Evolutionary conservation across 306 rosid genomes (phyloP), one percentile per base, ranked within the genome.

Genomic region (Prunus campanulata): DNA sequence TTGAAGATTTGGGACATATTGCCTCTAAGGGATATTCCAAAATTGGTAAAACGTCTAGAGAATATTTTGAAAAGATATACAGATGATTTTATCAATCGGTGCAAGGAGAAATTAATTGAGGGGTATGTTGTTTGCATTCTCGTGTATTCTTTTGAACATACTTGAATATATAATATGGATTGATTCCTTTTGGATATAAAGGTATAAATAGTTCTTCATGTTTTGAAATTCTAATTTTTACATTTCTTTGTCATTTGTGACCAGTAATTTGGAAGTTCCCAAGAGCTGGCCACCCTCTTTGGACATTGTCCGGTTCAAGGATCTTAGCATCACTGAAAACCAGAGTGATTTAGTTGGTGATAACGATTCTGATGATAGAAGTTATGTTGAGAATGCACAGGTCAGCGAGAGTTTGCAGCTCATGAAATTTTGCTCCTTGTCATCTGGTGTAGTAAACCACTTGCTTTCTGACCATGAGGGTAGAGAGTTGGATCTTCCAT

Each of bases 1-100:
- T 70, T 90, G 54, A 93, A 82, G 87, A 82, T 93, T 49, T 93
- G 97, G 97, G 97, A 93, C 29, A 20, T 93, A 35, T 24, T 90
- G 96, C 83, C 86, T 56, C 72, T 3, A 1, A 91, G 90, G 71
- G 88, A 85, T 70, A 76, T 86, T 56, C 84, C 90, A 6, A 93
- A 89, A 69, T 70, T 90, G 75, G 76, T 74, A 51, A 85, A 80
- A 60, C 90, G 91, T 42, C 91, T 90, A n/a, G 91, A 88, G 19
- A 66, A 68, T 62, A 85, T 92, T 75, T 87, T 84, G 71, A 84
- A 75, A 67, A 87, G 87, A 61, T 93, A 85, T 67, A 85, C 90
- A 0, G 89, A 83, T 52, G 81, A 80, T 49, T 93, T 83, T 68
- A 75, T 87, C 55, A 79, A 77, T 74, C 83, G 42, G 49, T 93